A percentile compares a stretch with the other conserved stretches of the same genome.
phyloP scores from a whole-genome alignment of 2,329 filamentous ascomycete genomes.

The Falciphora oryzae region DNA sequence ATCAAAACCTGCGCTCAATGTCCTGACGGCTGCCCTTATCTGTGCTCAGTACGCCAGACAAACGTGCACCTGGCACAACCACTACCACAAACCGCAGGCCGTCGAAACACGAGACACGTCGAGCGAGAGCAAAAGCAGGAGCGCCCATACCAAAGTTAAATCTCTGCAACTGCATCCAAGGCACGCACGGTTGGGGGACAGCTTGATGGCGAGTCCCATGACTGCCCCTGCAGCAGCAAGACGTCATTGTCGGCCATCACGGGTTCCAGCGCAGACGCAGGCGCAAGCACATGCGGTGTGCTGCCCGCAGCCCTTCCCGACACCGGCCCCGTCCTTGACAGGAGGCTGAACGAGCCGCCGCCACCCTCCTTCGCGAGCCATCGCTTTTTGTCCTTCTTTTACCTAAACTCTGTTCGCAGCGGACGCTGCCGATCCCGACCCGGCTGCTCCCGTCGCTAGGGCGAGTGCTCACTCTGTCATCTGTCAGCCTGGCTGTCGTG shows the following conservation, averaged over 20 bases:
- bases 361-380: no score
- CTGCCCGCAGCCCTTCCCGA: neutral
- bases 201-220: constrained; percentile 1
- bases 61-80: no score
- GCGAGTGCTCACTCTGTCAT: no score
- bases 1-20: no score
- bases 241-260: constrained; percentile 3
- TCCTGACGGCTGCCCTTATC: no score
- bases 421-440: neutral
- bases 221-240: neutral
- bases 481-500: no score
- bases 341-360: neutral
- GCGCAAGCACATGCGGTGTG: neutral
- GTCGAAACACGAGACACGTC: no score
- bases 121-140: no score
- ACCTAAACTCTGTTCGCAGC: neutral
- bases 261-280: neutral
- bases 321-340: neutral
- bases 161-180: no score
- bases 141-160: neutral
- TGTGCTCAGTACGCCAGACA: no score
- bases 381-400: neutral
- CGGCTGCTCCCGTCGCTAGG: neutral
- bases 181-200: no score
- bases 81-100: no score